phyloP scores from a whole-genome alignment of 495 filamentous ascomycete species.

The Amorphotheca resinae region DNA sequence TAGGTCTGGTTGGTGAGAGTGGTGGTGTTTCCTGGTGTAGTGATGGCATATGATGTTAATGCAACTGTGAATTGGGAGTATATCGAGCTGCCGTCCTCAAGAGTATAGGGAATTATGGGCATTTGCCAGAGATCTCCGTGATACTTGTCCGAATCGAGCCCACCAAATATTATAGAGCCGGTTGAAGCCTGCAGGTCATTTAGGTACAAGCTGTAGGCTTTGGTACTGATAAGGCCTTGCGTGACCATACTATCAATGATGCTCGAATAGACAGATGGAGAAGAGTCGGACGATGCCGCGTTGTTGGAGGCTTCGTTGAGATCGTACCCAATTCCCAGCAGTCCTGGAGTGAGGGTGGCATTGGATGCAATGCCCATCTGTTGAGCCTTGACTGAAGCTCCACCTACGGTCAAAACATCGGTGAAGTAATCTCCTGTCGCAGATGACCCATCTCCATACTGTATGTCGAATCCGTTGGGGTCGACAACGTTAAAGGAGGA shows the following conservation, averaged over 20 bases:
- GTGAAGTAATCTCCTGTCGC: slow-evolving; percentile 61
- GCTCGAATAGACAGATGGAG: slow-evolving; percentile 51
- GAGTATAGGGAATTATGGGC: slow-evolving; percentile 35
- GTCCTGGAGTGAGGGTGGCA: slow-evolving; percentile 56
- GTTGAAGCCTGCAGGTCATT: slow-evolving; percentile 46
- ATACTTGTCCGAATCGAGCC: slow-evolving; percentile 78
- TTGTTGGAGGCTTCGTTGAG: slow-evolving; percentile 72
- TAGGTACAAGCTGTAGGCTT: slow-evolving; percentile 80
- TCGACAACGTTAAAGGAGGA: slow-evolving; percentile 55
- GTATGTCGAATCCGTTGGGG: slow-evolving; percentile 58
- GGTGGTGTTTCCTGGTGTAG: slow-evolving; percentile 22
- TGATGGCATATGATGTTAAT: slow-evolving; percentile 34
- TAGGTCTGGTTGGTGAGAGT: slow-evolving; percentile 30
- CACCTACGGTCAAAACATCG: slow-evolving; percentile 62
- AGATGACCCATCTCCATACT: slow-evolving; percentile 62
- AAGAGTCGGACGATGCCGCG: slow-evolving; percentile 31
- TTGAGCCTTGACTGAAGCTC: slow-evolving; percentile 46
- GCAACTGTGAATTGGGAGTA: slow-evolving; percentile 43
- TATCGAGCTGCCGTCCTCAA: slow-evolving; percentile 3
- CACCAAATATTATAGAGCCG: slow-evolving; percentile 82
- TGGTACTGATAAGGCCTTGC: slow-evolving; percentile 58
- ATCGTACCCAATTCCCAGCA: slow-evolving; percentile 82
- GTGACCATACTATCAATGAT: slow-evolving; percentile 61
- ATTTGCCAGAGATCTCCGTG: slow-evolving; percentile 57
- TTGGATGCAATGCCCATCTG: slow-evolving; percentile 75